These are phyloP conservation scores for Camellia lanceoleosa DNA, from an alignment of 148 eudicot species.

Conservation along the genomic window DNA sequence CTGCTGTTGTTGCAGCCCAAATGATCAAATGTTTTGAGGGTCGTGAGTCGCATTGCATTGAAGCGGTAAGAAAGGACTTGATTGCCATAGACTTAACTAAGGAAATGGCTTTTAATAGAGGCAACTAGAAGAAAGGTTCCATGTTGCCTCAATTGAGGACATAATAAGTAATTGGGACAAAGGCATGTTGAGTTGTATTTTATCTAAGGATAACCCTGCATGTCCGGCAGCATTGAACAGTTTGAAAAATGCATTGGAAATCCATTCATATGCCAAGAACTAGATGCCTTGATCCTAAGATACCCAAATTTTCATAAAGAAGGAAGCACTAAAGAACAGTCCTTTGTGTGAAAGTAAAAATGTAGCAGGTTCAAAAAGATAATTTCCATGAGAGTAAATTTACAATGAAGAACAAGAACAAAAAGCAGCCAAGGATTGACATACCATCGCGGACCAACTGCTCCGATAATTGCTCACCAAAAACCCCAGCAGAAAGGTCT, in stretches of 20 bases:
- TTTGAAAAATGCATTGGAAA: not conserved
- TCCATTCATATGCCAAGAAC: not conserved
- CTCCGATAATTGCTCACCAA: constrained; percentile 74
- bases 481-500: constrained; percentile 35
- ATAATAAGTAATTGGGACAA: no score
- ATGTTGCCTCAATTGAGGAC: no score
- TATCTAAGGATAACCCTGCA: not conserved
- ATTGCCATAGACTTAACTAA: no score
- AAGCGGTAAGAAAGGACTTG: no score
- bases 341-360: no score
- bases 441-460: constrained; percentile 93
- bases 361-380: no score
- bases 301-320: not conserved
- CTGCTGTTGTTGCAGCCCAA: no score
- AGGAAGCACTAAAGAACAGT: not conserved
- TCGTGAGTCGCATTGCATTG: no score
- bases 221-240: not conserved
- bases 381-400: not conserved
- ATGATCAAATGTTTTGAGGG: no score
- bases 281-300: not conserved
- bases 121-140: no score
- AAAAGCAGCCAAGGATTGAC: constrained; percentile 4
- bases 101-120: no score
- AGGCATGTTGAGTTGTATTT: not conserved
- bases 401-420: not conserved